Percentiles rank a stretch among this genome's conserved stretches.
phyloP scores from a whole-genome alignment of 192 early-diverging fungal genomes.

The Linnemannia elongata region DNA sequence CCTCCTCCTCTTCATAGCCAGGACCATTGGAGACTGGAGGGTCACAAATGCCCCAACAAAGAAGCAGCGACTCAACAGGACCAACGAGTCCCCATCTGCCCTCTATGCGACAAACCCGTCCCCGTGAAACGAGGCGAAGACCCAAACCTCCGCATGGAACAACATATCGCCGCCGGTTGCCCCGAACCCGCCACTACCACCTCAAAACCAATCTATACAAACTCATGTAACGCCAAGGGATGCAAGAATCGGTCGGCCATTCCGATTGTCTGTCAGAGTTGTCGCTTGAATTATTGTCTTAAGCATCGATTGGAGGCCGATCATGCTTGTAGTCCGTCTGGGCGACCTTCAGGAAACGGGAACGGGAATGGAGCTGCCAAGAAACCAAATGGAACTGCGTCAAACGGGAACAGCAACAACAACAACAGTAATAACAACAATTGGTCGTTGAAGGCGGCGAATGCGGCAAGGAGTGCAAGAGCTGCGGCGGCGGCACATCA shows the following conservation, averaged over 20 bases:
- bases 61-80: conserved; percentile 70
- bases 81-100: conserved; percentile 76
- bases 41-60: conserved; percentile 72
- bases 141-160: conserved; percentile 78
- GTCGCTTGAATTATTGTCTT: conserved; percentile 78
- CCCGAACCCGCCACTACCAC: conserved; percentile 64
- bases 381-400: not conserved
- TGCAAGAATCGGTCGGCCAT: conserved; percentile 80
- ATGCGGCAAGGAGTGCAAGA: conserved; percentile 25
- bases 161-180: conserved; percentile 75
- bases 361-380: not conserved
- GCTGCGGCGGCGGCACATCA: conserved; percentile 39
- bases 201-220: conserved; percentile 63
- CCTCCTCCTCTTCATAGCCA: conserved; percentile 60
- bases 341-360: not conserved
- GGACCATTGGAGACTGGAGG: conserved; percentile 76
- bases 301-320: conserved; percentile 83
- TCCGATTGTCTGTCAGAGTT: conserved; percentile 75
- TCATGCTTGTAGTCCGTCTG: conserved; percentile 69
- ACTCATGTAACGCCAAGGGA: conserved; percentile 70
- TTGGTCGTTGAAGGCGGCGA: conserved; percentile 13
- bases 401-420: not conserved
- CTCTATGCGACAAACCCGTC: conserved; percentile 81
- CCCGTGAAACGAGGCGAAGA: conserved; percentile 79
- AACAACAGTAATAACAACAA: not conserved